Conservation (phyloP, 2,329 filamentous ascomycete genomes). For the Chaetomiaceae sp. region DNA sequence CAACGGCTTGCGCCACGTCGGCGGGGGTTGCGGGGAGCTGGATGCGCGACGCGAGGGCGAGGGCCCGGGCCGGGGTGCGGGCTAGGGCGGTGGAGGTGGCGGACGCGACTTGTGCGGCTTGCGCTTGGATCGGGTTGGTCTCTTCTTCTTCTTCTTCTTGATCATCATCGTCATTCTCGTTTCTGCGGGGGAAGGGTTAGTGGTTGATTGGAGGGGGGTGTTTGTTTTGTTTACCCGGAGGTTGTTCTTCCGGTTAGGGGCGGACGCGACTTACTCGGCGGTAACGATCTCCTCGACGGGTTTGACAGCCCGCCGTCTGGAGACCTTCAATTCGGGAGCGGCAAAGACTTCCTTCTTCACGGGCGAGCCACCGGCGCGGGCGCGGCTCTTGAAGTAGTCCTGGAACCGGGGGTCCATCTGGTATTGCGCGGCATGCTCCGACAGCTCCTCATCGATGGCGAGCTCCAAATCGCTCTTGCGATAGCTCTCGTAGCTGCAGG, state of each 20-base stretch:
- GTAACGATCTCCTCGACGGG: constrained; percentile 40
- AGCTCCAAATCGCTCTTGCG: constrained; percentile 78
- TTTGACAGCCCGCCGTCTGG: constrained; percentile 45
- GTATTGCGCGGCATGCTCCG: constrained; percentile 63
- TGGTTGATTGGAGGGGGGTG: not conserved
- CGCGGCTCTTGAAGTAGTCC: constrained; percentile 71
- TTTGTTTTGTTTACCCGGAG: constrained; percentile 9
- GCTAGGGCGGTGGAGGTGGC: constrained; percentile 43
- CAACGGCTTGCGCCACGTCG: constrained; percentile 70
- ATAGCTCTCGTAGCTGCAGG: constrained; percentile 59
- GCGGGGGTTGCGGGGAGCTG: constrained; percentile 78
- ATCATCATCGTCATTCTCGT: not conserved
- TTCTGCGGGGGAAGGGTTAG: not conserved
- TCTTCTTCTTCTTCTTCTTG: constrained; percentile 1
- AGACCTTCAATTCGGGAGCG: constrained; percentile 40
- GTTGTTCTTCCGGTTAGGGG: not conserved
- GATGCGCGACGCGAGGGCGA: constrained; percentile 56
- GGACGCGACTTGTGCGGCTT: constrained; percentile 27
- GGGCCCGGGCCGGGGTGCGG: constrained; percentile 48
- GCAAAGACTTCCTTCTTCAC: constrained; percentile 49
- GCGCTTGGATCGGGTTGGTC: constrained; percentile 2
- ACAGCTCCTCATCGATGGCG: constrained; percentile 68
- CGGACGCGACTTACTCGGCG: constrained; percentile 46
- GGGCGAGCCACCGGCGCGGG: constrained; percentile 55
- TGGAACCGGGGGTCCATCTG: constrained; percentile 60